These are phyloP conservation scores for Globisporangium cystogenes DNA, from an alignment of 352 stramenopile genomes.

Conservation along the genomic window DNA sequence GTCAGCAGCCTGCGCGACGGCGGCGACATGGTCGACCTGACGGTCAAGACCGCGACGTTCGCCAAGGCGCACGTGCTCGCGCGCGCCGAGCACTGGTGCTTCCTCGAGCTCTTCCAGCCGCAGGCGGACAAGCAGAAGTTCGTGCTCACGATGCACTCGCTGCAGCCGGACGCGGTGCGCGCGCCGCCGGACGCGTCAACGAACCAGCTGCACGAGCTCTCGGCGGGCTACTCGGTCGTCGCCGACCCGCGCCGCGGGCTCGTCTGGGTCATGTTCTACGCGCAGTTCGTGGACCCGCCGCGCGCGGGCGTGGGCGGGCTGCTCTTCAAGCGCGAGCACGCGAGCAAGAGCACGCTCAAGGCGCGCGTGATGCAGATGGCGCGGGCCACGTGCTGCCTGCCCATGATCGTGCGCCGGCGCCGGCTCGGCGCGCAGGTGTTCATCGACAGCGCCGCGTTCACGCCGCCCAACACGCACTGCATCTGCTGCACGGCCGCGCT, in stretches of 20 bases:
- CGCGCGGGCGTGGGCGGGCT: background rate
- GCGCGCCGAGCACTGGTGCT: constrained; percentile 26
- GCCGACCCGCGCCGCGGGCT: constrained; percentile 13
- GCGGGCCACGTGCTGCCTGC: constrained; percentile 25
- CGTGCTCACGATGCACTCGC: constrained; percentile 28
- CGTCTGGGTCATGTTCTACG: constrained; percentile 15
- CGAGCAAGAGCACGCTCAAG: constrained; percentile 15
- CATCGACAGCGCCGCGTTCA: constrained; percentile 17
- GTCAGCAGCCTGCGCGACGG: background rate
- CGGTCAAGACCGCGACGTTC: constrained; percentile 33
- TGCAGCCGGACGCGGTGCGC: constrained; percentile 35
- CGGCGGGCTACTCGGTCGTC: constrained; percentile 16
- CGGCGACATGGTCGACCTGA: constrained; percentile 3
- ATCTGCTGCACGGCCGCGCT: constrained; percentile 23
- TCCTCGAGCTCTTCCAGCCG: constrained; percentile 21
- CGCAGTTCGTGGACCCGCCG: background rate
- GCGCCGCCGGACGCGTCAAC: constrained; percentile 8
- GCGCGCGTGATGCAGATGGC: constrained; percentile 30
- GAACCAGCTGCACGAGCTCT: constrained; percentile 14
- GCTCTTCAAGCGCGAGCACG: constrained; percentile 1
- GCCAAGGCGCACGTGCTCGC: constrained; percentile 19
- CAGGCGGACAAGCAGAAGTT: constrained; percentile 18
- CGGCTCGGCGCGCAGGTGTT: constrained; percentile 31
- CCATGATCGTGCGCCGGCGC: constrained; percentile 21
- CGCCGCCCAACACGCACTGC: constrained; percentile 24